Percentiles rank a stretch among this genome's conserved stretches.
These are phyloP conservation scores for Trichocomaceae sp. DNA, from an alignment of 2,329 filamentous ascomycete species.

Conservation along the genomic window DNA sequence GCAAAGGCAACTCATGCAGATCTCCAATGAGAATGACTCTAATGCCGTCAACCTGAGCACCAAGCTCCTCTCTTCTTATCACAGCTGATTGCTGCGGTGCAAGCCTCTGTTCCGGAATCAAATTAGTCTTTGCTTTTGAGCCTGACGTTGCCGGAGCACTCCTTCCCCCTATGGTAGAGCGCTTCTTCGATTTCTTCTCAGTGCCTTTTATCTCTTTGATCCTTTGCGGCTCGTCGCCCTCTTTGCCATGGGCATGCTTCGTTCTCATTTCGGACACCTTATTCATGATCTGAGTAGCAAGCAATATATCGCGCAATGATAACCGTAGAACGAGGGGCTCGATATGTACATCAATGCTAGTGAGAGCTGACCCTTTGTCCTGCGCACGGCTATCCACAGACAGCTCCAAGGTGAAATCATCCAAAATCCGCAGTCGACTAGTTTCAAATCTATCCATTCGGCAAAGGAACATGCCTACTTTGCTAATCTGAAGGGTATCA, in stretches of 20 bases:
- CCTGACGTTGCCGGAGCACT: conserved; percentile 34
- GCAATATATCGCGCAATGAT: conserved; percentile 86
- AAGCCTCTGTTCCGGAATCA: conserved; percentile 34
- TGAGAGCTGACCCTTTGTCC: conserved; percentile 55
- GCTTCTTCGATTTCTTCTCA: conserved; percentile 38
- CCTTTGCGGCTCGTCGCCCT: conserved; percentile 50
- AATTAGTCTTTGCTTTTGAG: conserved; percentile 39
- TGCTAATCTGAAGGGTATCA: conserved; percentile 83
- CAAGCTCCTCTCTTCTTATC: conserved; percentile 69
- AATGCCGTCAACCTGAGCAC: conserved; percentile 78
- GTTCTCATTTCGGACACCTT: conserved; percentile 81
- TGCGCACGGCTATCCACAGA: conserved; percentile 70
- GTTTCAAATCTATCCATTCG: conserved; percentile 97
- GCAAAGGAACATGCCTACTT: conserved; percentile 96
- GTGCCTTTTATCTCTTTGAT: conserved; percentile 39
- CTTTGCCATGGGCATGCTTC: conserved; percentile 36
- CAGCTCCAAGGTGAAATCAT: conserved; percentile 89
- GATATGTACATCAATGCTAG: conserved; percentile 76
- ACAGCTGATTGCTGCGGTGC: conserved; percentile 44
- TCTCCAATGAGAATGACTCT: conserved; percentile 93
- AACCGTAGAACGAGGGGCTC: conserved; percentile 86
- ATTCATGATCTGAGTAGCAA: conserved; percentile 86
- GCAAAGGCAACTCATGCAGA: conserved; percentile 85
- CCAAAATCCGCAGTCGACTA: conserved; percentile 80
- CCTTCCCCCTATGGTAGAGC: conserved; percentile 32